phyloP scores from a whole-genome alignment of 495 filamentous ascomycete species.

The Aspergillus wentii region DNA sequence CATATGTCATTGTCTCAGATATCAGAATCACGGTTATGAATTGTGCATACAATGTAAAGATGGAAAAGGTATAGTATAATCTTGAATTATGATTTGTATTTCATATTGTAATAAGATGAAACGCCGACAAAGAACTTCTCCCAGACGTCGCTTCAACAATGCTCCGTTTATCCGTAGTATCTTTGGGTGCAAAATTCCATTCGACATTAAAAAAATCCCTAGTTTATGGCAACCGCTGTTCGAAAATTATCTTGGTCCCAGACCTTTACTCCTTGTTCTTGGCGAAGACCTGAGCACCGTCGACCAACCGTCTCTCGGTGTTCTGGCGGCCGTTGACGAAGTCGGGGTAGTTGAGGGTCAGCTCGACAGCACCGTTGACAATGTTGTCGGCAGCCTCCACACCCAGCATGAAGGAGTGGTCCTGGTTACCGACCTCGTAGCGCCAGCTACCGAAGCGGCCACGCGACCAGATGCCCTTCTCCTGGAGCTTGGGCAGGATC shows the following conservation, averaged over 20 bases:
- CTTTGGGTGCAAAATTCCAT: too few species aligned
- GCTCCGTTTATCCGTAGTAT: too few species aligned
- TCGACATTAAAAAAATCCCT: too few species aligned
- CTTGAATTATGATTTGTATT: too few species aligned
- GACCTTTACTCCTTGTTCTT: slow-evolving; percentile 43
- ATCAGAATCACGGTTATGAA: too few species aligned
- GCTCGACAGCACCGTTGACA: slow-evolving; percentile 87
- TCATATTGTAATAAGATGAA: too few species aligned
- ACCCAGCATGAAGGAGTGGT: slow-evolving; percentile 98
- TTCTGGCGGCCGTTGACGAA: slow-evolving; percentile 93
- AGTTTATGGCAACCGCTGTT: too few species aligned
- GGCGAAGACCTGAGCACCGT: slow-evolving; percentile 63
- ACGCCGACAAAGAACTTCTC: too few species aligned
- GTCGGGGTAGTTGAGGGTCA: slow-evolving; percentile 98
- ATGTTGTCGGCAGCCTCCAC: slow-evolving; percentile 97
- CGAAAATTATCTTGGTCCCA: slow-evolving; percentile 27
- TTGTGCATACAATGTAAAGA: too few species aligned
- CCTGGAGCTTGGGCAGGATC: slow-evolving; percentile 88
- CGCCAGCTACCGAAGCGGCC: slow-evolving; percentile 98
- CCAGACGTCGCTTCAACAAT: too few species aligned
- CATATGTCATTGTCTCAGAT: too few species aligned
- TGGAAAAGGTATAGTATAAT: too few species aligned
- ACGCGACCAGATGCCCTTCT: slow-evolving; percentile 87
- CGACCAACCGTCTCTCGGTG: slow-evolving; percentile 79
- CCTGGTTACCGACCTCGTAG: slow-evolving; percentile 97